Percentiles rank a stretch among this genome's conserved stretches.
Evolutionary conservation across 108 stramenopile genomes (phyloP).

Genomic region (Skeletonema menzelii): DNA sequence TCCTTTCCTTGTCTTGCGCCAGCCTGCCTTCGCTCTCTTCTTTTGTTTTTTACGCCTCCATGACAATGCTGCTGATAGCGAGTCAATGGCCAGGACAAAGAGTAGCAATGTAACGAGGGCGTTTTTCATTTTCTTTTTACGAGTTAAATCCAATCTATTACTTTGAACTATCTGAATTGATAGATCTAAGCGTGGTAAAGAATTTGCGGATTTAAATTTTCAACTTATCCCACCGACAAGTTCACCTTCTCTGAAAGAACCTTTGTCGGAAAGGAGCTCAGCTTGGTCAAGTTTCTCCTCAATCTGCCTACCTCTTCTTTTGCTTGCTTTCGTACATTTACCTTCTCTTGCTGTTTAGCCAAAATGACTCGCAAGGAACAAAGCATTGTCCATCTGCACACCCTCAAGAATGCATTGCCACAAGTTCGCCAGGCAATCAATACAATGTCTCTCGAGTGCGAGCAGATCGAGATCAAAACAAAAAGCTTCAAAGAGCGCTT

Average conservation of each 20-base stretch:
- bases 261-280: no score
- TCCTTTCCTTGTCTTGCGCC: slow-evolving; percentile 15
- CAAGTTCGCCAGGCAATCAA: not conserved
- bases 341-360: not conserved
- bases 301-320: no score
- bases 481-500: not conserved
- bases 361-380: not conserved
- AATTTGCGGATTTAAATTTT: no score
- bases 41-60: slow-evolving; percentile 3
- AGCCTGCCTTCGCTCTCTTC: slow-evolving; percentile 27
- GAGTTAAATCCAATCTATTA: no score
- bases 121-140: not conserved
- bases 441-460: not conserved
- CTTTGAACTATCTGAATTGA: no score
- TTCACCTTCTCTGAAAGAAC: no score
- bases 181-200: no score
- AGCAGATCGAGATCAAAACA: not conserved
- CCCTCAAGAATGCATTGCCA: not conserved
- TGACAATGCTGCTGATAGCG: not conserved
- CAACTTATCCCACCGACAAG: no score
- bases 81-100: not conserved
- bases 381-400: not conserved
- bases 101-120: not conserved
- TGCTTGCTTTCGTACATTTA: no score
- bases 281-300: no score